Base-by-base conservation (phyloP, 306 rosid species). In the Arachis stenosperma region DNA sequence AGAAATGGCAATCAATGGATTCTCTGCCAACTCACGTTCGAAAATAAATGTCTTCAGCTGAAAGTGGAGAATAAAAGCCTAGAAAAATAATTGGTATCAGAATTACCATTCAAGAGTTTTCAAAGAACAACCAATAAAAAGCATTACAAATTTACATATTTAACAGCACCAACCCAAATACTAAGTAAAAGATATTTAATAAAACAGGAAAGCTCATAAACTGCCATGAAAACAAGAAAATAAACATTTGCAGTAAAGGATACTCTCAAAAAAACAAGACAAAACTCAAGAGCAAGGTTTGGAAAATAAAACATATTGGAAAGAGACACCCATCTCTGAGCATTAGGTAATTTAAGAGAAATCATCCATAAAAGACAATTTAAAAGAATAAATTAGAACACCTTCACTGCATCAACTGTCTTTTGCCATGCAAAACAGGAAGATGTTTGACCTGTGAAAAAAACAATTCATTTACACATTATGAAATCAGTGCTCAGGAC, bases 351-450 rank as follows among this genome's bases (percentile, higher is more conserved):
- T 15, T 37, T 65, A 78, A 33, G 36, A 50, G 29, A 6, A 46
- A 57, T 60, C 37, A 41, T 40, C 3, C 64, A 69, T 48, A 70
- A 58, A 71, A 75, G 17, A 41, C 1, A 40, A 40, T 50, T 50
- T 36, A 9, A 76, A 53, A 64, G 54, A 70, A 66, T 47, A 72
- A 83, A 41, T 61, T 62, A 72, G 44, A 65, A 41, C 53, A 92
- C 97, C 97, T 92, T 92, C 73, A 89, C 87, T 13, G 88, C 59
- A 63, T 88, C 88, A 14, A 82, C 81, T 93, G 86, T 89, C 84
- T 83, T 83, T 78, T 86, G 80, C 91, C 92, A 92, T 53, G 91
- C 83, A 72, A 70, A 47, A 65, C 69, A 79, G 36, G 91, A 74
- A 70, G 81, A 70, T 61, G 82, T 36, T 47, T 80, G 84, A 70